Evolutionary conservation across 441 rosid species (phyloP), one percentile per base, ranked within the genome.

Genomic region (Pelargonium exstipulatum): DNA sequence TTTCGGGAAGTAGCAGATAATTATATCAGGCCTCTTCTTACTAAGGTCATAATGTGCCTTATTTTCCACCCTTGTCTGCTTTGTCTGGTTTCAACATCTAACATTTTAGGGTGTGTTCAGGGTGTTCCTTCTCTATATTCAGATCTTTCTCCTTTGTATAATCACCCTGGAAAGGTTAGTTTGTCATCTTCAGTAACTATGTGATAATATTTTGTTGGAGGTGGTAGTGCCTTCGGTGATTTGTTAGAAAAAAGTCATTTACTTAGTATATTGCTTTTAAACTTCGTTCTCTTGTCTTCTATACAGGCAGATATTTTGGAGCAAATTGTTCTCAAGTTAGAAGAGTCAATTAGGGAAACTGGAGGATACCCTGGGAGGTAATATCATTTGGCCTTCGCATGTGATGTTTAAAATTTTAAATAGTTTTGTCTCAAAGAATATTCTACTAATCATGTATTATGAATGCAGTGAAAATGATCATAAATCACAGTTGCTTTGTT

Each of bases 41-140:
- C 96, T 10, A 95, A 95, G 97, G 97, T 91, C 71, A 69, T 68
- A 9, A 32, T 69, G 43, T 35, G 61, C 57, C 51, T 65, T 62
- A 65, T 69, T 20, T 20, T 20, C 66, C 17, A 18, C 48, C 48
- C 61, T 12, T 55, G 37, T n/a, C 42, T 69, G 46, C 12, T 72
- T 60, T 9, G 51, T 66, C 62, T 35, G 71, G 37, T 63, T 68
- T 29, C 40, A 60, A 26, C 68, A 66, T 61, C 64, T 60, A 60
- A 24, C 26, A 60, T 9, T 66, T 65, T 43, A 17, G 48, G 32
- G 24, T 78, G 71, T 60, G 75, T 76, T 40, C 76, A 92, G 98
- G 99, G 99, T 64, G 96, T 95, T 76, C 98, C 99, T 74, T 95
- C 99, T 29, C 80, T 92, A 72, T 95, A 92, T 79, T 92, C 98